phyloP scores from a whole-genome alignment of 108 stramenopile genomes.

The Cyclostephanos invisitatus region DNA sequence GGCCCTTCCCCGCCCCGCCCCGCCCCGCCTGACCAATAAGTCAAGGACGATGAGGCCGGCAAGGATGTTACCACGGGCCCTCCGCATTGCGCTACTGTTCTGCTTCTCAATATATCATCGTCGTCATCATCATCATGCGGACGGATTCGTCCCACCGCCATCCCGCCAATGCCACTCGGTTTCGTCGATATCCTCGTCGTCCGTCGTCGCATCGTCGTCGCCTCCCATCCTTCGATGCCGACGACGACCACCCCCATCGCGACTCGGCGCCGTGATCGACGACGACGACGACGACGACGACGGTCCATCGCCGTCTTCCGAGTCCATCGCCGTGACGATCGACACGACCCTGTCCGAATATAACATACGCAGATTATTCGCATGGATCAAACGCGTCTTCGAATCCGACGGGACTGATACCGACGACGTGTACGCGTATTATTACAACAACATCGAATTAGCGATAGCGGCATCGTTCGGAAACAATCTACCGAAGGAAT shows the following conservation, averaged over 20 bases:
- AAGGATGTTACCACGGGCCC: no score
- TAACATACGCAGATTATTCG: slow-evolving; percentile 58
- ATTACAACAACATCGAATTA: slow-evolving; percentile 70
- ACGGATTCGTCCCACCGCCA: background rate
- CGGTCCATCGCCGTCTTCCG: background rate
- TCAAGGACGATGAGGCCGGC: no score
- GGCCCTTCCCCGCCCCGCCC: no score
- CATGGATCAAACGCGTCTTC: slow-evolving; percentile 72
- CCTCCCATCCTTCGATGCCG: slow-evolving; percentile 4
- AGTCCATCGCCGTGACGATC: slow-evolving; percentile 38
- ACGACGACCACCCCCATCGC: no score
- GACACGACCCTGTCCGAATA: slow-evolving; percentile 51
- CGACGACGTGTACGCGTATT: slow-evolving; percentile 32
- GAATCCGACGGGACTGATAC: slow-evolving; percentile 35
- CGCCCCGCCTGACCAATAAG: no score
- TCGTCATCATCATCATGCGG: no score
- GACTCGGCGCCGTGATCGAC: background rate
- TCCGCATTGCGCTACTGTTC: no score
- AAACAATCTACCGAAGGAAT: slow-evolving; percentile 51
- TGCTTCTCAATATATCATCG: no score
- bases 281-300: slow-evolving; percentile 4
- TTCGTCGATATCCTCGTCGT: no score
- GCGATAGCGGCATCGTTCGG: slow-evolving; percentile 77
- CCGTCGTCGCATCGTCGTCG: background rate
- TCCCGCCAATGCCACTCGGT: no score